phyloP scores from a whole-genome alignment of 2,329 filamentous ascomycete genomes.

The Tolypocladium pustulatum region DNA sequence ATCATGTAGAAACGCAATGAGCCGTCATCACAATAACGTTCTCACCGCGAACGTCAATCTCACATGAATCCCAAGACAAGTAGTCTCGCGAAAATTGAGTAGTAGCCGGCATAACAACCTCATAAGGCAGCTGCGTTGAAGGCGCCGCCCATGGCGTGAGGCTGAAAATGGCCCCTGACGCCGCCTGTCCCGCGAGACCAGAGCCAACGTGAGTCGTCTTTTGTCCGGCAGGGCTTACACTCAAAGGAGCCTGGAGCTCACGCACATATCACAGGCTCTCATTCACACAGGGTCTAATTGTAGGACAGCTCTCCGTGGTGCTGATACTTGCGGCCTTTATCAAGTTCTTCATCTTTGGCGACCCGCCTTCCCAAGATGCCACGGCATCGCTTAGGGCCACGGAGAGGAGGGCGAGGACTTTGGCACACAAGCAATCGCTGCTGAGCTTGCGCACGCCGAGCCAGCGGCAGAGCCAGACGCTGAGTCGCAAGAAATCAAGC shows the following conservation, averaged over 20 bases:
- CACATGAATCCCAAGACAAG: neutral
- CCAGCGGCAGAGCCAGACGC: slow-evolving; percentile 27
- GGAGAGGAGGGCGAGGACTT: slow-evolving; percentile 60
- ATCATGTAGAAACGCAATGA: neutral
- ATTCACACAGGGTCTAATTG: slow-evolving; percentile 86
- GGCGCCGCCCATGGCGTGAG: neutral
- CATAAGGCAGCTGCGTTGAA: too few species aligned
- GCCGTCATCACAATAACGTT: neutral
- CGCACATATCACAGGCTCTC: slow-evolving; percentile 48
- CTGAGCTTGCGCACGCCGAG: slow-evolving; percentile 47
- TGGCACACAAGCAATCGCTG: slow-evolving; percentile 66
- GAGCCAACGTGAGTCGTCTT: slow-evolving; percentile 34
- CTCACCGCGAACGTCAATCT: neutral
- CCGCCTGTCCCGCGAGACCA: slow-evolving; percentile 27
- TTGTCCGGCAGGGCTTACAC: neutral
- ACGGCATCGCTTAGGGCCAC: slow-evolving; percentile 67
- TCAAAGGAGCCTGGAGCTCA: neutral
- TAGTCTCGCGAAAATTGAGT: neutral
- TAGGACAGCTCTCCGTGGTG: slow-evolving; percentile 88
- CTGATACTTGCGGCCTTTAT: slow-evolving; percentile 90
- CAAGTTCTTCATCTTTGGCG: slow-evolving; percentile 99
- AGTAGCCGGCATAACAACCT: neutral
- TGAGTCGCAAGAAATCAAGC: slow-evolving; percentile 58
- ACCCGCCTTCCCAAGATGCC: slow-evolving; percentile 73
- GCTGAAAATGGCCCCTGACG: slow-evolving; percentile 24